These are phyloP conservation scores for Trametes punicea DNA, from an alignment of 768 basidiomycete species.

Conservation along the genomic window DNA sequence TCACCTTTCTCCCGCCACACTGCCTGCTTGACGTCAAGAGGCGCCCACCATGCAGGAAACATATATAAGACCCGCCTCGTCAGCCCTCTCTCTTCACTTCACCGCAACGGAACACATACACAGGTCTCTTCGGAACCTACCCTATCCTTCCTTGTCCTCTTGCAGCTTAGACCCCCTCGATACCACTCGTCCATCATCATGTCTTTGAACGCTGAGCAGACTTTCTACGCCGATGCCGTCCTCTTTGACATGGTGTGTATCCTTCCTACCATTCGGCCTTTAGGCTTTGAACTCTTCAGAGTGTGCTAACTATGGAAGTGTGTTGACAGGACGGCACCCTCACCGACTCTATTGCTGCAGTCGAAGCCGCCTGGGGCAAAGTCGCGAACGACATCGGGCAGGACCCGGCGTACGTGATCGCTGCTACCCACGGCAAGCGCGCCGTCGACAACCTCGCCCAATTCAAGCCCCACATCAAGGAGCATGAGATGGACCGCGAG, in stretches of 20 bases:
- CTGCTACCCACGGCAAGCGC: constrained; percentile 75
- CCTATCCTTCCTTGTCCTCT: background rate
- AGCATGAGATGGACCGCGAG: constrained; percentile 54
- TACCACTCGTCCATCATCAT: constrained; percentile 16
- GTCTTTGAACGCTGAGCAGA: constrained; percentile 20
- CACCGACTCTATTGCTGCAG: constrained; percentile 70
- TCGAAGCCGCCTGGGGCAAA: constrained; percentile 73
- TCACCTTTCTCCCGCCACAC: background rate
- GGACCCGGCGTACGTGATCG: constrained; percentile 65
- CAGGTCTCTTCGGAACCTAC: constrained; percentile 1
- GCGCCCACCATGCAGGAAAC: background rate
- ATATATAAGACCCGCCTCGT: constrained; percentile 2
- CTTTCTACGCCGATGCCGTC: constrained; percentile 55
- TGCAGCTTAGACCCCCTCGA: background rate
- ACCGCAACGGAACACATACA: background rate
- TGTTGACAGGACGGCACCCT: constrained; percentile 59
- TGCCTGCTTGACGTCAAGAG: constrained; percentile 11
- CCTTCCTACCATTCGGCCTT: background rate
- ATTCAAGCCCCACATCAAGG: constrained; percentile 54
- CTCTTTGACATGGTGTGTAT: constrained; percentile 63
- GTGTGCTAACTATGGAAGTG: constrained; percentile 13
- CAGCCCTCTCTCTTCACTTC: background rate
- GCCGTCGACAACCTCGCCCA: constrained; percentile 69
- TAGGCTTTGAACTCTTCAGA: background rate
- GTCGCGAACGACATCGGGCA: constrained; percentile 68